Percentiles rank a stretch among this genome's conserved stretches.
These are phyloP conservation scores for Malassezia sp. DNA, from an alignment of 1,284 basidiomycete genomes.

Conservation along the genomic window DNA sequence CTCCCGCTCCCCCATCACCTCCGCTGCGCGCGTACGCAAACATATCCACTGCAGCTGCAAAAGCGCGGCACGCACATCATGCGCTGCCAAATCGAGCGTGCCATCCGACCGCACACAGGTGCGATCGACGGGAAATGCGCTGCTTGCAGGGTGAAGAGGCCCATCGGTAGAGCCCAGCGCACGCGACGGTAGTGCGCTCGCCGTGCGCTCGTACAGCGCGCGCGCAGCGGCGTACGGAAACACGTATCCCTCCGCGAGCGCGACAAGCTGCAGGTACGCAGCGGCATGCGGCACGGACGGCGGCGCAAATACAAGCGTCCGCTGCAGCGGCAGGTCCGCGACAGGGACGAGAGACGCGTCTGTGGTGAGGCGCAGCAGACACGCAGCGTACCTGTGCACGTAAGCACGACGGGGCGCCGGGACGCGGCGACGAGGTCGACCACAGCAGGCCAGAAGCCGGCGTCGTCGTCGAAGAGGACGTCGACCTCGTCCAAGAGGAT, in stretches of 20 bases:
- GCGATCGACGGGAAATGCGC: slow-evolving; percentile 3
- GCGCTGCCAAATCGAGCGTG: not conserved
- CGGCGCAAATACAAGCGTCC: slow-evolving; percentile 21
- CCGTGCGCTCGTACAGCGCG: slow-evolving; percentile 1
- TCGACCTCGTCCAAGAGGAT: slow-evolving; percentile 96
- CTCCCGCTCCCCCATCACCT: not conserved
- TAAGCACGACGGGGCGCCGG: slow-evolving; percentile 36
- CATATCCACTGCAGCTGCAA: slow-evolving; percentile 13
- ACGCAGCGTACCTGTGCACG: slow-evolving; percentile 34
- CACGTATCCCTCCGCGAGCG: slow-evolving; percentile 59
- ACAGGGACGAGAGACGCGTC: slow-evolving; percentile 21
- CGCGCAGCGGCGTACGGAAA: slow-evolving; percentile 49
- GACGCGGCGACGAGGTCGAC: slow-evolving; percentile 33
- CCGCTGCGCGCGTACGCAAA: slow-evolving; percentile 5
- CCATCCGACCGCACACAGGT: not conserved
- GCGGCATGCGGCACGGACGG: slow-evolving; percentile 4
- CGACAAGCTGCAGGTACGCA: slow-evolving; percentile 63
- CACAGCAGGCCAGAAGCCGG: slow-evolving; percentile 73
- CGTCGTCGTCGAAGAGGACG: slow-evolving; percentile 77
- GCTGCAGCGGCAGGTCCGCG: slow-evolving; percentile 25
- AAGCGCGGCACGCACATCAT: slow-evolving; percentile 13
- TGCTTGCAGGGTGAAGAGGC: not conserved
- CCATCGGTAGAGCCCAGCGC: too few relatives aligned
- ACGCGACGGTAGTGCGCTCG: too few relatives aligned
- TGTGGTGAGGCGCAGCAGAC: not conserved